Base-by-base conservation (phyloP, 805 yeast species). In the Kuraishia hungarica region DNA sequence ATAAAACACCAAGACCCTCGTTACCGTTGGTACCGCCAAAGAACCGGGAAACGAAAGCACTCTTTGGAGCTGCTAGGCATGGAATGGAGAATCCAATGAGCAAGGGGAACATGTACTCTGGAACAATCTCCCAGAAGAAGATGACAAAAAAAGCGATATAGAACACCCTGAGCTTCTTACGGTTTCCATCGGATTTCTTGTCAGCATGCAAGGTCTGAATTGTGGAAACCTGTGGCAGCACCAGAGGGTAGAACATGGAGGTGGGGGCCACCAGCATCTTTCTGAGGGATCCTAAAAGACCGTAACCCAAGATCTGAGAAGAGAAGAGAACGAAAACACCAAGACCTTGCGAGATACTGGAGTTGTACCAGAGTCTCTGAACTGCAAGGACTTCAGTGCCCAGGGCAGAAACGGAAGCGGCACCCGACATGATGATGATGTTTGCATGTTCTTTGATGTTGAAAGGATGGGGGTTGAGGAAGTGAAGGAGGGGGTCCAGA, bases 211-310 rank as follows among this genome's bases (percentile, higher is more conserved):
- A 70, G 63, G 75, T 58, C 67, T 73, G 77, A 67, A 83, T 72
- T 68, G 78, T 75, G 63, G 80, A 72, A 70, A 80, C 74, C 28
- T 82, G 63, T 3, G 83, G 74, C 53, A 84, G 87, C 64, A 87
- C 73, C 62, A 78, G 78, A 1, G 93, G 93, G 92, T 92, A 87
- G 53, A 85, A 75, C 68, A 84, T 80, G 19, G 81, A 71, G 2
- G 85, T 77, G 6, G 90, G 86, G 55, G 79, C 78, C 17, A 86
- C 84, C 58, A 86, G 73, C 39, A 83, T 72, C 60, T 80, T 76
- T 59, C 86, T 74, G 48, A 79, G 73, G 55, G 85, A 54, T 35
- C 92, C 92, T 48, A 88, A 88, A 53, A 83, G 66, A 26, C 87
- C 84, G 59, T 82, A 82, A 13, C 92, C 91, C 53, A 86, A 72